Base-by-base conservation (phyloP, 2,329 filamentous ascomycete species). In the Penicillium crustosum region DNA sequence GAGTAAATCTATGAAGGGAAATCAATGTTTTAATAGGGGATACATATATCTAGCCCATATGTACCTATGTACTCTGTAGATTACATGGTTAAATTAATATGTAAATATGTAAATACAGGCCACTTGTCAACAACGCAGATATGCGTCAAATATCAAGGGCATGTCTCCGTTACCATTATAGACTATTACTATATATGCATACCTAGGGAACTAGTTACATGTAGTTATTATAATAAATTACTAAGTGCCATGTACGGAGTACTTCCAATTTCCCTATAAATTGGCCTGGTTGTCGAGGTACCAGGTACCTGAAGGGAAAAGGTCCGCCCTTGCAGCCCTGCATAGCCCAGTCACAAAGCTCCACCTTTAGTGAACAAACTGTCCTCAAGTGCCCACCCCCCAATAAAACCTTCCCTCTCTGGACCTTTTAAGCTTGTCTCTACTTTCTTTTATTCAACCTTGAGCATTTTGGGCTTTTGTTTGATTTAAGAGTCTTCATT, bases 341-440 rank as follows among this genome's bases (percentile, higher is more conserved):
- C 54, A 65, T 64, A 65, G 63, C 68, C 67, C 39, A 71, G 59
- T 66, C 60, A 70, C 57, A 53, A 51, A 60, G 65, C 65, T 65
- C 61, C 59, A 64, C 63, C 67, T 62, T 65, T 27, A 75, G 74
- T 75, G 74, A 76, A 76, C 74, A 76, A 73, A 71, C 74, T 76
- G 74, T 75, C 74, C 74, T 76, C 59, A 71, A 68, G 65, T 66
- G 52, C 61, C 38, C 39, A 50, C 48, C 49, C 59, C 48, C 4
- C 31, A 61, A 63, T 61, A 63, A 45, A 60, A 62, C 51, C 39
- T 58, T 55, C 61, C 49, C 49, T 36, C 53, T 49, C 19, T 41
- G 27, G 41, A 38, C 45, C 39, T 49, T 33, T n/a, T 64, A 64
- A 56, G 61, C 29, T 42, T 21, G 29, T 13, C 25, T 23, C 15